Conservation (phyloP, 345 rosid species). For the rapeseed (Brassica napus) region DNA sequence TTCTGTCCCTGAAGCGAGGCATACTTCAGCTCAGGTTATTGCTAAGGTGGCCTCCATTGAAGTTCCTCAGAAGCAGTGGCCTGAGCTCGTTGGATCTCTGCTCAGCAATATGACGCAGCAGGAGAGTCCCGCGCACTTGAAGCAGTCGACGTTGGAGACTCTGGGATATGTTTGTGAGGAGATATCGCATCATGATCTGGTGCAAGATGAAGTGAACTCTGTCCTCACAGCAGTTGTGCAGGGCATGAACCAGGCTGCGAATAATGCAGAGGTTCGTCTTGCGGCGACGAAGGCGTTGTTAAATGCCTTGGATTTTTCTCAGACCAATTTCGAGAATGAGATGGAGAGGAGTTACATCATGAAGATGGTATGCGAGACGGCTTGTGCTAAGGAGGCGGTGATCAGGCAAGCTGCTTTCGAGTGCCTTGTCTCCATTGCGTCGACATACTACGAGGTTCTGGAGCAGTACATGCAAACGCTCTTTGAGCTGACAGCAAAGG, state of each 20-base stretch:
- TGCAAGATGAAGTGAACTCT: conserved; percentile 85
- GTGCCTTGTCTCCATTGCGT: conserved; percentile 94
- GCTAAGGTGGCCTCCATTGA: conserved; percentile 92
- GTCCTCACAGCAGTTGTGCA: conserved; percentile 97
- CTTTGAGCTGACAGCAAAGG: conserved; percentile 85
- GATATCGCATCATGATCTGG: conserved; percentile 80
- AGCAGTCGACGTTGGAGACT: conserved; percentile 90
- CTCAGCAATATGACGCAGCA: conserved; percentile 77
- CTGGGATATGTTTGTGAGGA: conserved; percentile 94
- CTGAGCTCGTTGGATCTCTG: conserved; percentile 67
- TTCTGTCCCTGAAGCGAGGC: conserved; percentile 69
- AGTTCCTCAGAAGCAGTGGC: conserved; percentile 93
- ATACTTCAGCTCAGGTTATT: conserved; percentile 88
- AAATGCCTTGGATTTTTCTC: conserved; percentile 92
- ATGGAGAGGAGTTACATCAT: conserved; percentile 90
- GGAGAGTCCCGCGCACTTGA: conserved; percentile 56
- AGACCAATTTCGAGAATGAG: conserved; percentile 88
- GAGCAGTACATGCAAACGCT: conserved; percentile 86
- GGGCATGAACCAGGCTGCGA: conserved; percentile 86
- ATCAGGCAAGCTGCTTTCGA: conserved; percentile 93
- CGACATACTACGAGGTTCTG: conserved; percentile 79
- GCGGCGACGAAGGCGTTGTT: conserved; percentile 80
- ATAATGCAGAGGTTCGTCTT: conserved; percentile 72
- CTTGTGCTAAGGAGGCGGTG: conserved; percentile 72
- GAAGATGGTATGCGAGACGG: conserved; percentile 92